Conservation (phyloP, 2,329 filamentous ascomycete species). For the Monilinia polystroma region DNA sequence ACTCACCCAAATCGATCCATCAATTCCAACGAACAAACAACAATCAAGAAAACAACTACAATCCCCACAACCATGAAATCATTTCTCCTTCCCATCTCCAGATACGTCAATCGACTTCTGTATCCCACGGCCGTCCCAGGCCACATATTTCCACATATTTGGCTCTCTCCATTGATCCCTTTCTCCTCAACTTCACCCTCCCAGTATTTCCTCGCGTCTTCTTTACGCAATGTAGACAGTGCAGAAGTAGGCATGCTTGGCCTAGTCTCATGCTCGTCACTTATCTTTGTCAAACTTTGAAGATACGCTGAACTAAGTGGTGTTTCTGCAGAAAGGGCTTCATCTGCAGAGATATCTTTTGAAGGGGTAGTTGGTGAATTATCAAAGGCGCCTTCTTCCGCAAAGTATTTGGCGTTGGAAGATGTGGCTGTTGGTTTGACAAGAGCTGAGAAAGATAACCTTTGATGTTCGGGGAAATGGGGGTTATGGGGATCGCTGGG, state of each 20-base stretch:
- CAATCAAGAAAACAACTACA: constrained; percentile 35
- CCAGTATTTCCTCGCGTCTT: constrained; percentile 34
- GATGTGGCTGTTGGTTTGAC: constrained; percentile 8
- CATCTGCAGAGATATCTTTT: constrained; percentile 26
- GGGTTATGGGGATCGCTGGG: constrained; percentile 25
- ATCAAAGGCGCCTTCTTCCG: constrained; percentile 29
- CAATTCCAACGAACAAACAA: constrained; percentile 27
- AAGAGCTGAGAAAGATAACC: constrained; percentile 10
- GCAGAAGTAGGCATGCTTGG: constrained; percentile 34
- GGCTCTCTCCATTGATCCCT: not conserved
- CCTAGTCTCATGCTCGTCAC: constrained; percentile 6
- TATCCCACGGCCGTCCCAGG: constrained; percentile 15
- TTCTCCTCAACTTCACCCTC: constrained; percentile 9
- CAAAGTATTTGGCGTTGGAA: not conserved
- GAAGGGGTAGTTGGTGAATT: constrained; percentile 35
- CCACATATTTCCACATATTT: constrained; percentile 20
- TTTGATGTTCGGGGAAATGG: constrained; percentile 35
- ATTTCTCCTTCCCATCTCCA: constrained; percentile 24
- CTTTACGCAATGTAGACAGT: constrained; percentile 30
- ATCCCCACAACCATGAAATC: constrained; percentile 38
- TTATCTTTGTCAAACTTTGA: constrained; percentile 29
- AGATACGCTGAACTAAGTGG: constrained; percentile 34
- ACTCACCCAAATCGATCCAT: constrained; percentile 29
- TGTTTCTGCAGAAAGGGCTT: constrained; percentile 30
- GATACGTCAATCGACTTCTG: constrained; percentile 20